A percentile compares a stretch with the other conserved stretches of the same genome.
Conservation (phyloP, 1,139 yeast species). For the Kurtzmaniella quercitrusa region DNA sequence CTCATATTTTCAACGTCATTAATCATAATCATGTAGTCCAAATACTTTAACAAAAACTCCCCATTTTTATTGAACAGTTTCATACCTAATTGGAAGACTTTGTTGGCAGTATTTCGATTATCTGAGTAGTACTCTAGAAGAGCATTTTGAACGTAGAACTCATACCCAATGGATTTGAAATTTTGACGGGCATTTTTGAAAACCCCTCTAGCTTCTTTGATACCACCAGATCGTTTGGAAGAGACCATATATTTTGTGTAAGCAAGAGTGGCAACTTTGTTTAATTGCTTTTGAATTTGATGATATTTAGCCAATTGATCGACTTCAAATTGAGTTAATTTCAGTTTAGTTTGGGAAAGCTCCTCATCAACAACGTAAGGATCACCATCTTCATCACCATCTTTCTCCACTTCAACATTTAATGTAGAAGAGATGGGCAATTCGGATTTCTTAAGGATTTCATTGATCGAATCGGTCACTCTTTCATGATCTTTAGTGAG, state of each 20-base stretch:
- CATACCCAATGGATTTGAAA: constrained; percentile 57
- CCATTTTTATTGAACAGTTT: constrained; percentile 56
- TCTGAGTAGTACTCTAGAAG: constrained; percentile 71
- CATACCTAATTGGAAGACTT: constrained; percentile 78
- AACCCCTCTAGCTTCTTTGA: constrained; percentile 67
- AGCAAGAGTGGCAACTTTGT: constrained; percentile 42
- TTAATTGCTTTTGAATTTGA: constrained; percentile 18
- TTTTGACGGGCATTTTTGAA: constrained; percentile 55
- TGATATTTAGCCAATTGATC: constrained; percentile 20
- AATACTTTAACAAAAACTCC: constrained; percentile 61
- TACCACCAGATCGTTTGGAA: constrained; percentile 57
- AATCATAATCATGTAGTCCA: constrained; percentile 65
- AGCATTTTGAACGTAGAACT: constrained; percentile 79
- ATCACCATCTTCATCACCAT: constrained; percentile 12
- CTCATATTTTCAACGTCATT: constrained; percentile 82
- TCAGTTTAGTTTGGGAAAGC: constrained; percentile 11
- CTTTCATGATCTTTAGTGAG: constrained; percentile 31
- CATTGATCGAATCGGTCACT: constrained; percentile 20
- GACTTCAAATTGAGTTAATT: constrained; percentile 22
- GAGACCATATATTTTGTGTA: constrained; percentile 59
- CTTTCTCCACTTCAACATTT: constrained; percentile 7
- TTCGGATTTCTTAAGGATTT: constrained; percentile 16
- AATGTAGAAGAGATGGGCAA: constrained; percentile 5
- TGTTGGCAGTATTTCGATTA: constrained; percentile 64
- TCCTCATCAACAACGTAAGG: constrained; percentile 10